Base-by-base conservation (phyloP, 495 filamentous ascomycete genomes). In the Aspergillus steynii region DNA sequence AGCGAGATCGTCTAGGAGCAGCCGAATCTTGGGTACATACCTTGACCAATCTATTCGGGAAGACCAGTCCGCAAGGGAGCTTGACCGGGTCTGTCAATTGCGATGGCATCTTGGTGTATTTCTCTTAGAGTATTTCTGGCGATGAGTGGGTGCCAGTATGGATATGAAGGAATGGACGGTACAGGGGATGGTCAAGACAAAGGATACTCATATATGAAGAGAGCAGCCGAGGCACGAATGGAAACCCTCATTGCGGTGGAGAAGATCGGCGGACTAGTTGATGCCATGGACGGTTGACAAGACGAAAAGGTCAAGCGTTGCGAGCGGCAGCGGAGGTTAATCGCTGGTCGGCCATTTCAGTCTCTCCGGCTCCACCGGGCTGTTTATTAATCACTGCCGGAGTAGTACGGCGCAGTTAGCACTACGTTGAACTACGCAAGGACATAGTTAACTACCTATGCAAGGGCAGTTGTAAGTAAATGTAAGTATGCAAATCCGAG, bases 11-110 rank as follows among this genome's bases (percentile, higher is more conserved):
- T 20, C 20, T 20, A 20, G 20, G 20, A 20, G 20, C 20, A 20
- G 20, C 20, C 20, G 20, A 20, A 20, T 20, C 20, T 20, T 20
- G 26, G 12, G 27, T 46, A 26, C 37, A 29, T 71, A 83, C 82
- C 73, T 85, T 85, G 58, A 69, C 74, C 2, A 86, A 62, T 25
- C 83, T 78, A 62, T 85, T 86, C 15, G 80, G 80, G 12, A 86
- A 61, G 3, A 74, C 71, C 29, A 86, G 65, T 0, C 82, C 83
- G 56, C 79, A 83, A 31, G 81, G 81, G 2, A 84, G 74, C 61
- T 75, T 77, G 51, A 84, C 72, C 31, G 79, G 64, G 58, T 82
- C 73, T 60, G 65, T 62, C 8, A 82, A 60, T 45, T 72, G 61
- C 9, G 71, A 68, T 31, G 72, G 46, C 70, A 75, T 77, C 20